Evolutionary conservation across 164 flowering plant genomes (phyloP).

Genomic region (Dillenia turbinata): DNA sequence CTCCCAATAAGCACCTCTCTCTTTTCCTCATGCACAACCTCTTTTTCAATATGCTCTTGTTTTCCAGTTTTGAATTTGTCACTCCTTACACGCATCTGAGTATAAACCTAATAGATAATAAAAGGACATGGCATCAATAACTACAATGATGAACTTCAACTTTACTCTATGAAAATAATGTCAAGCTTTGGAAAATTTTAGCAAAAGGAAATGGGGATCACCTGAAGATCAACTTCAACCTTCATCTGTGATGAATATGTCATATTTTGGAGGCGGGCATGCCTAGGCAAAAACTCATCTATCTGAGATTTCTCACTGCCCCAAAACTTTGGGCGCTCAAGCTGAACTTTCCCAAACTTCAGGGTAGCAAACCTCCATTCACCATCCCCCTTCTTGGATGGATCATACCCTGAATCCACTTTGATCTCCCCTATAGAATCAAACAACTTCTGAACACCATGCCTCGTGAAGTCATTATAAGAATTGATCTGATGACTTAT

Average conservation of each 20-base stretch:
- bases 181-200: not conserved
- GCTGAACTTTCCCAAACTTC: conserved; percentile 57
- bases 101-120: conserved; percentile 51
- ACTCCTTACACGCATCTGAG: conserved; percentile 37
- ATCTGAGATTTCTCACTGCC: conserved; percentile 26
- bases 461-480: conserved; percentile 56
- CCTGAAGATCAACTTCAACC: conserved; percentile 57
- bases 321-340: conserved; percentile 56
- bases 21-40: conserved; percentile 24
- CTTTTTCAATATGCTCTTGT: conserved; percentile 43
- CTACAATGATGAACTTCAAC: not conserved
- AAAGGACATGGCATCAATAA: not conserved
- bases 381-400: conserved; percentile 59
- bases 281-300: conserved; percentile 55
- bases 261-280: conserved; percentile 89
- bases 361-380: conserved; percentile 66
- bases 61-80: conserved; percentile 88
- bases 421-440: conserved; percentile 61
- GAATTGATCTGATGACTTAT: conserved; percentile 82
- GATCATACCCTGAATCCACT: conserved; percentile 77
- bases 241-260: conserved; percentile 69
- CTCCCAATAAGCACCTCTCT: conserved; percentile 60
- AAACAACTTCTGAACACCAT: conserved; percentile 59
- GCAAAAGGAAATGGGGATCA: conserved; percentile 5
- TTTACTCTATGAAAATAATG: not conserved